Base-by-base conservation (phyloP, 306 rosid species). In the Ceratonia siliqua region DNA sequence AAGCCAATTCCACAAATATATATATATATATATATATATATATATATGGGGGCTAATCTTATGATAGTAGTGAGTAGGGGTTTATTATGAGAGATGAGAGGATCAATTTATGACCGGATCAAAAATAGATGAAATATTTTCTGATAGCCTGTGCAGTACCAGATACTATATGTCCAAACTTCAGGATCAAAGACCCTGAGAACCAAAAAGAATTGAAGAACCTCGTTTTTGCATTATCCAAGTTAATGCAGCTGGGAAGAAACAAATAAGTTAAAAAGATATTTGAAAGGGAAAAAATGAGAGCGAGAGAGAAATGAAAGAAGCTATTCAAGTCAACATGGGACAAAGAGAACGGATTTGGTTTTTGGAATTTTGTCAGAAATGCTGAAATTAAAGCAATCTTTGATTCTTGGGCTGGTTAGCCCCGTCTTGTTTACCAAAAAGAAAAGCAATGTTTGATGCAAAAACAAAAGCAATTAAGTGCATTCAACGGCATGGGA, bases 361-460 rank as follows among this genome's bases (percentile, higher is more conserved):
- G 17, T 14, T n/a, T 18, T 14, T 8, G 72, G 17, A 14, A 21
- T 18, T 14, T 3, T 13, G 63, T 70, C 43, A 65, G 62, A 65
- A 61, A 36, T 70, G 43, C 73, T 28, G 36, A 57, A 54, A 36
- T n/a, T 30, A 50, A 65, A 43, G 70, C 79, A 81, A 71, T 24
- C 24, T 21, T 63, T 25, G n/a, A n/a, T n/a, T n/a, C n/a, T n/a
- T n/a, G n/a, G n/a, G n/a, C n/a, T n/a, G n/a, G n/a, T n/a, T n/a
- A n/a, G n/a, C n/a, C n/a, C n/a, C n/a, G n/a, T n/a, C n/a, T n/a
- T n/a, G n/a, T n/a, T n/a, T n/a, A n/a, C n/a, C n/a, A n/a, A n/a
- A n/a, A n/a, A n/a, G n/a, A n/a, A 50, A 65, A 43, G 70, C 79
- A 81, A 71, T 24, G 12, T 21, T 63, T 25, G 32, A 13, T 27